Evolutionary conservation across 2,329 filamentous ascomycete genomes (phyloP).

Genomic region (Xenosphaeropsis pyriputrescens): DNA sequence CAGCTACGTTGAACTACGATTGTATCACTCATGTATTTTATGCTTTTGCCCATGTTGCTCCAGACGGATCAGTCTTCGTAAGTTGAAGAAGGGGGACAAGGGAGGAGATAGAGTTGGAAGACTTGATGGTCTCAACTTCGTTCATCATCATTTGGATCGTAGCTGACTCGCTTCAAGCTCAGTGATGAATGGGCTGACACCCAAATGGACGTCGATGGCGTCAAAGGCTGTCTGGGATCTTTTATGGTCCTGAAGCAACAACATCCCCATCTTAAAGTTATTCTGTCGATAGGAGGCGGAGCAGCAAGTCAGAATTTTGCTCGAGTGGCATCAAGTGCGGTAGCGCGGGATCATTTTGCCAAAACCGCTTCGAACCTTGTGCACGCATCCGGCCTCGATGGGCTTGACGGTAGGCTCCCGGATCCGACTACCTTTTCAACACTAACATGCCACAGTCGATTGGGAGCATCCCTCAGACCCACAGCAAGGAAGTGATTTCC

Average conservation of each 20-base stretch:
- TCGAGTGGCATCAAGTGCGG: constrained; percentile 43
- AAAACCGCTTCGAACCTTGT: constrained; percentile 51
- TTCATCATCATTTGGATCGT: not conserved
- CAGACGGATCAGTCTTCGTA: constrained; percentile 64
- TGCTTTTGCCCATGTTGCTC: constrained; percentile 61
- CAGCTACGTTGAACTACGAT: constrained; percentile 57
- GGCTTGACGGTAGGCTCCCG: constrained; percentile 53
- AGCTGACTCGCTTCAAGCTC: constrained; percentile 32
- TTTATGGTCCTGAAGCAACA: constrained; percentile 58
- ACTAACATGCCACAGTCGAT: constrained; percentile 39
- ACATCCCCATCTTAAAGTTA: constrained; percentile 57
- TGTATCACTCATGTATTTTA: constrained; percentile 76
- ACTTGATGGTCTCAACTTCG: not conserved
- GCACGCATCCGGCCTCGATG: constrained; percentile 56
- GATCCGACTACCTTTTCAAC: not conserved
- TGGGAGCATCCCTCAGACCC: constrained; percentile 63
- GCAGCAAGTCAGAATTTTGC: constrained; percentile 52
- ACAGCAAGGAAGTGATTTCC: constrained; percentile 54
- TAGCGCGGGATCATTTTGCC: constrained; percentile 54
- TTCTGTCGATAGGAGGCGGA: constrained; percentile 63
- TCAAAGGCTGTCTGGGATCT: constrained; percentile 56
- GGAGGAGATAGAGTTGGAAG: not conserved
- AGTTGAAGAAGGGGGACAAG: constrained; percentile 17
- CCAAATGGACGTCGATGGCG: constrained; percentile 57
- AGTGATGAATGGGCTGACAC: constrained; percentile 69